Evolutionary conservation across 306 rosid species (phyloP).

Genomic region (Albizia julibrissin): DNA sequence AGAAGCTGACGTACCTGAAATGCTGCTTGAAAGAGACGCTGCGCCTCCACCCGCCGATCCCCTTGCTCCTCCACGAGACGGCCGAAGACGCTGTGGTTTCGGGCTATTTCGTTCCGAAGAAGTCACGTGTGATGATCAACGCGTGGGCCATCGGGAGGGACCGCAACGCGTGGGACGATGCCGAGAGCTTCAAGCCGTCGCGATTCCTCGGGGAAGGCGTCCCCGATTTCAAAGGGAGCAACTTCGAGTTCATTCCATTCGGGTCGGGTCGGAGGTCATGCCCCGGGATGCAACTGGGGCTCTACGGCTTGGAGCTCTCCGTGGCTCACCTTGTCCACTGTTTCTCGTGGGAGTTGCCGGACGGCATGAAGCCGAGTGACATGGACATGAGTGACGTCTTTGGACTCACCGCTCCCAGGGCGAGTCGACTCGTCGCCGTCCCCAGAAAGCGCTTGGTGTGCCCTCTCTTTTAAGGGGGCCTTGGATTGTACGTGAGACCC

Average conservation of each 20-base stretch:
- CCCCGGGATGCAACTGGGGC: conserved; percentile 90
- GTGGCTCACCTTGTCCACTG: conserved; percentile 80
- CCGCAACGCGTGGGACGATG: conserved; percentile 57
- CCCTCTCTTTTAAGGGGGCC: conserved; percentile 37
- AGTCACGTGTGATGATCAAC: conserved; percentile 76
- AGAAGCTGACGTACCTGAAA: conserved; percentile 58
- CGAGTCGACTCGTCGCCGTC: conserved; percentile 74
- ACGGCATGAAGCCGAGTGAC: conserved; percentile 81
- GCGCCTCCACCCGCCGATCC: conserved; percentile 91
- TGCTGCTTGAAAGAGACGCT: conserved; percentile 73
- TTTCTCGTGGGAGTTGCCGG: conserved; percentile 80
- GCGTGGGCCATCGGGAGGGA: conserved; percentile 90
- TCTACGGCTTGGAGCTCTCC: conserved; percentile 70
- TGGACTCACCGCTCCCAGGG: conserved; percentile 90
- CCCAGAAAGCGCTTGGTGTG: conserved; percentile 67
- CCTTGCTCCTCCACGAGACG: conserved; percentile 92
- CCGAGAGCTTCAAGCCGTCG: conserved; percentile 54
- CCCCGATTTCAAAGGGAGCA: conserved; percentile 73
- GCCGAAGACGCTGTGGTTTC: conserved; percentile 59
- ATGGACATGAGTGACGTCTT: conserved; percentile 77
- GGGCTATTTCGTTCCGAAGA: conserved; percentile 65
- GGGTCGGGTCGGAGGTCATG: conserved; percentile 96
- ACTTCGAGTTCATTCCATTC: conserved; percentile 87
- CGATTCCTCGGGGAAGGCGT: conserved; percentile 57
- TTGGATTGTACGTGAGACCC: not conserved